phyloP scores from a whole-genome alignment of 352 stramenopile species.

The Phytopythium mirpurense region DNA sequence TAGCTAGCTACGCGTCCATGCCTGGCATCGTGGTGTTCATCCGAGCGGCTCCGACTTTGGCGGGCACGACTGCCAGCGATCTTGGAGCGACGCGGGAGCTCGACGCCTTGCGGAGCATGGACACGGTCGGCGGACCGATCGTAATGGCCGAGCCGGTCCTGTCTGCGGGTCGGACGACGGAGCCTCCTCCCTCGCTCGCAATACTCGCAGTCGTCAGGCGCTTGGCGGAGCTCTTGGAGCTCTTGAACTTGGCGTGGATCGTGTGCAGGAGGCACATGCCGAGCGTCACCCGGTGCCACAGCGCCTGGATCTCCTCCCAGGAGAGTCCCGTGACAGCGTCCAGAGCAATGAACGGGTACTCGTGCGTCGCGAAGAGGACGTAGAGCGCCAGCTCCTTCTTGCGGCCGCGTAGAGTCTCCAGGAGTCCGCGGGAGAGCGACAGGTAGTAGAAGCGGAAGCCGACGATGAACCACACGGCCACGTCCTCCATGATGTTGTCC shows the following conservation, averaged over 20 bases:
- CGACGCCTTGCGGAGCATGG: neutral
- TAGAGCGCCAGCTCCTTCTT: slow-evolving; percentile 22
- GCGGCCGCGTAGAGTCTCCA: slow-evolving; percentile 9
- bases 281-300: slow-evolving; percentile 24
- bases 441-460: slow-evolving; percentile 19
- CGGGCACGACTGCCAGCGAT: neutral
- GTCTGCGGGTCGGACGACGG: too few relatives aligned
- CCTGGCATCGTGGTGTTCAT: neutral
- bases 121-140: neutral
- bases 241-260: slow-evolving; percentile 5
- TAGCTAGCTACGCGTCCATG: too few relatives aligned
- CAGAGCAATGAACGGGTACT: slow-evolving; percentile 29
- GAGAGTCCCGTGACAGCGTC: slow-evolving; percentile 12
- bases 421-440: slow-evolving; percentile 7
- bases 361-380: slow-evolving; percentile 25
- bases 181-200: too few relatives aligned
- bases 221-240: neutral
- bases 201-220: neutral
- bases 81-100: neutral
- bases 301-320: slow-evolving; percentile 26
- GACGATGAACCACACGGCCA: slow-evolving; percentile 23
- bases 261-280: slow-evolving; percentile 20
- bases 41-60: neutral
- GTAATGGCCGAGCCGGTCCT: too few relatives aligned
- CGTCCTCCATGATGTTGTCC: slow-evolving; percentile 17